Base-by-base conservation (phyloP, 169 alveolate genomes). In the Cryptosporidium sp. region DNA sequence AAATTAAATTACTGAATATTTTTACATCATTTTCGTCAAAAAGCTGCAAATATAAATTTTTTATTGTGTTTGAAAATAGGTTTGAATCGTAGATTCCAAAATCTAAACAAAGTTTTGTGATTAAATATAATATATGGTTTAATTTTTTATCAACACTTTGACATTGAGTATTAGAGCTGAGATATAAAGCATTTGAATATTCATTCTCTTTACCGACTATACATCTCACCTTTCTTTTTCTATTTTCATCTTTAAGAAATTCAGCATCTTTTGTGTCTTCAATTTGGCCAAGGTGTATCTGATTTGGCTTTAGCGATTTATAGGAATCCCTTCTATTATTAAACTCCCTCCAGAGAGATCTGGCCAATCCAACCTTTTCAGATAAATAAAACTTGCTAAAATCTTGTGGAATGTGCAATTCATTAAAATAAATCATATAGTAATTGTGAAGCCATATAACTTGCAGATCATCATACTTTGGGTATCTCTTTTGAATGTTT, bases 291-390 rank as follows among this genome's bases (percentile, higher is more conserved):
- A 29, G 10, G 56, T 21, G 21, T 8, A 35, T 61, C 42, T 31
- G 29, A 23, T 42, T 48, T 21, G 48, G 3, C 18, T 44, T 23
- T 42, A 53, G n/a, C 4, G 44, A 35, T 8, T 73, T 72, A 73
- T 5, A 18, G 5, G 68, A 45, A 44, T 14, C 21, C 37, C 31
- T 73, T 73, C 86, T 73, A 58, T 58, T 61, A 31, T 65, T 67
- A 51, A 61, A 80, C 45, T 80, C 89, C 3, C 89, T 26, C 89
- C 89, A 80, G 0, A 80, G 80, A 61, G 89, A 80, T 80, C 89
- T 80, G 29, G 89, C 89, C 9, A 80, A 33, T 3, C 89, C 89
- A 4, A 33, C 37, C 44, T 80, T 80, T 31, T 80, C 89, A 31
- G 89, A 62, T 62, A 80, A 80, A 65, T 80, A 80, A 42, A 80